Evolutionary conservation across 768 basidiomycete genomes (phyloP).

Genomic region (Panus rudis): DNA sequence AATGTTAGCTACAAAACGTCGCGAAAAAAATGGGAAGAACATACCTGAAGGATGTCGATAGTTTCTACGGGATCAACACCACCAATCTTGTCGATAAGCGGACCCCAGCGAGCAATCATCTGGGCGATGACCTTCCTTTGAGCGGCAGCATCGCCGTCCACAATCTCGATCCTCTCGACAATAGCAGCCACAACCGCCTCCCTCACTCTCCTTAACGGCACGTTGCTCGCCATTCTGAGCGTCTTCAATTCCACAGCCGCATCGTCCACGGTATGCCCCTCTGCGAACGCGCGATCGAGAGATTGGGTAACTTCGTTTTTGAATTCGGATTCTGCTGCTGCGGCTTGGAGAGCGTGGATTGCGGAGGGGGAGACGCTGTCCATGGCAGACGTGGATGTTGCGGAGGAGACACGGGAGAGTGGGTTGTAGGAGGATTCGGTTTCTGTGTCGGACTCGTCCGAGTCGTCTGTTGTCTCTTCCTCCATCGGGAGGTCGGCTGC

Average conservation of each 20-base stretch:
- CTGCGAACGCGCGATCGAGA: conserved; percentile 85
- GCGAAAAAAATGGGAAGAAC: conserved; percentile 9
- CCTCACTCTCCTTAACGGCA: conserved; percentile 75
- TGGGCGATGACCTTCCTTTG: conserved; percentile 61
- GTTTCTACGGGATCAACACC: conserved; percentile 81
- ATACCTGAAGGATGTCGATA: conserved; percentile 70
- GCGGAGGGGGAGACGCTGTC: conserved; percentile 30
- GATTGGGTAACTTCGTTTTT: conserved; percentile 71
- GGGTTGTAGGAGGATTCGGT: conserved; percentile 27
- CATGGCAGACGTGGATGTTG: conserved; percentile 38
- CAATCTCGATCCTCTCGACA: conserved; percentile 62
- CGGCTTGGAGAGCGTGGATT: conserved; percentile 35
- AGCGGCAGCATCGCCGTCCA: conserved; percentile 44
- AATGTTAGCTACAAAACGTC: background rate
- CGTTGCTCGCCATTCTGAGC: conserved; percentile 94
- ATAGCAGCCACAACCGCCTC: conserved; percentile 86
- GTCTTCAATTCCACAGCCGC: conserved; percentile 93
- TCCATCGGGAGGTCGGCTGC: conserved; percentile 9
- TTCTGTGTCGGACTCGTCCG: conserved; percentile 32
- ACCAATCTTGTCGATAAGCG: conserved; percentile 72
- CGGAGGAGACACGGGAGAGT: conserved; percentile 39
- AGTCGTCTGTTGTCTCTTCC: conserved; percentile 50
- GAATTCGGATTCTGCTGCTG: conserved; percentile 61
- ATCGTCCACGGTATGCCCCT: conserved; percentile 88
- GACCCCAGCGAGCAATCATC: conserved; percentile 76